phyloP scores from a whole-genome alignment of 2,329 filamentous ascomycete genomes.

The Colletotrichum siamense region DNA sequence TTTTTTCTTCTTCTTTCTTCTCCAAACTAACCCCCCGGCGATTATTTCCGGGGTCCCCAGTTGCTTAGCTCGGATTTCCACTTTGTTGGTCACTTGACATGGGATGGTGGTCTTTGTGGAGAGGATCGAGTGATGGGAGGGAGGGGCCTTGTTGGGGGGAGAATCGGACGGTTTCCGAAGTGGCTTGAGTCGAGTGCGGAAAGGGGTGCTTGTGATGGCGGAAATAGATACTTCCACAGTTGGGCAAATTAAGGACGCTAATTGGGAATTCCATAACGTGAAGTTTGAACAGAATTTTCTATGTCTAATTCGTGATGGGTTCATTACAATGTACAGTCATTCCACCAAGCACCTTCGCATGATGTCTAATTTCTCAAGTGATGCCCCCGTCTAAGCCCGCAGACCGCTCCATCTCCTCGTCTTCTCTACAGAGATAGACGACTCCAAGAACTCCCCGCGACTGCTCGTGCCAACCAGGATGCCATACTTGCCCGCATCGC shows the following conservation, averaged over 20 bases:
- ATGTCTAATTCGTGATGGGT: background rate
- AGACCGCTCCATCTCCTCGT: constrained; percentile 19
- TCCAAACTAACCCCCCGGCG: background rate
- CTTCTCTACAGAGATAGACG: constrained; percentile 12
- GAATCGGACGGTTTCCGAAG: constrained; percentile 6
- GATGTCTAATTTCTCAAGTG: background rate
- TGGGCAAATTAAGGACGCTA: background rate
- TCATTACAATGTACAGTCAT: background rate
- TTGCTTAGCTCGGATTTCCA: background rate
- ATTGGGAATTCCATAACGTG: background rate
- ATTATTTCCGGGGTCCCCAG: constrained; percentile 4
- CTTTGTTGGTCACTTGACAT: background rate
- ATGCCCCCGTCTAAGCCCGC: background rate
- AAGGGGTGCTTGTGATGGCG: background rate
- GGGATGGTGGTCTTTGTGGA: background rate
- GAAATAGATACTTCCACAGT: background rate
- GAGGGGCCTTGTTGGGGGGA: background rate
- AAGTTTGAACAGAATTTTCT: background rate
- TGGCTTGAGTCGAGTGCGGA: background rate
- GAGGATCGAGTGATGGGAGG: background rate
- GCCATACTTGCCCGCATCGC: constrained; percentile 40
- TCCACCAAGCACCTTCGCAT: background rate
- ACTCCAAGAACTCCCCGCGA: constrained; percentile 25
- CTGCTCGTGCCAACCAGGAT: constrained; percentile 41
- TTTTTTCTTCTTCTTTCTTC: background rate